These are phyloP conservation scores for Fusarium liriodendri DNA, from an alignment of 2,329 filamentous ascomycete genomes.

Conservation along the genomic window DNA sequence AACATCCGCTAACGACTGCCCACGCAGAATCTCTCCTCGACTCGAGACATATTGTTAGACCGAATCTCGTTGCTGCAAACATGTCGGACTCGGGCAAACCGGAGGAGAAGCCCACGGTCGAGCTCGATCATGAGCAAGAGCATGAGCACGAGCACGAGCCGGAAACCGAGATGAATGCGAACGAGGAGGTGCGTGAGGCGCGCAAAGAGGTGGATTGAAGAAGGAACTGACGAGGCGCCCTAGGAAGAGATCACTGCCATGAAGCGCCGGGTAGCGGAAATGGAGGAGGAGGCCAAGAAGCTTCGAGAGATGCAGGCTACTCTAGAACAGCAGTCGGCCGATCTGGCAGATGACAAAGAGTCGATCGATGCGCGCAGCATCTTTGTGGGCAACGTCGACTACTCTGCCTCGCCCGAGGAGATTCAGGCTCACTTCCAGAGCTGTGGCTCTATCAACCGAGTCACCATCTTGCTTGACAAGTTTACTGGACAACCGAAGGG, in stretches of 20 bases:
- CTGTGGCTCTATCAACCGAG: conserved; percentile 96
- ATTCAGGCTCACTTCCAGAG: conserved; percentile 97
- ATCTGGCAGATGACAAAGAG: conserved; percentile 91
- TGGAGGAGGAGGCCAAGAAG: conserved; percentile 90
- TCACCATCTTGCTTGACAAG: conserved; percentile 97
- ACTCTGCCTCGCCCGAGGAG: conserved; percentile 95
- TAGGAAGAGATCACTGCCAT: conserved; percentile 87
- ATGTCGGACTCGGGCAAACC: conserved; percentile 50
- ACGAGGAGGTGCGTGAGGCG: conserved; percentile 52
- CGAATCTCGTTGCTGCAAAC: conserved; percentile 9
- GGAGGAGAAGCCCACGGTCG: conserved; percentile 45
- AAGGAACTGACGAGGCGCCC: conserved; percentile 48
- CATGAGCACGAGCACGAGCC: conserved; percentile 47
- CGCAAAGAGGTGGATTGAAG: conserved; percentile 43
- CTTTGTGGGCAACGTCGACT: conserved; percentile 99
- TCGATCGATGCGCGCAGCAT: conserved; percentile 95
- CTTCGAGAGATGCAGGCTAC: conserved; percentile 87
- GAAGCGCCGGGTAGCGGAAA: conserved; percentile 88
- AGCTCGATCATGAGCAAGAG: conserved; percentile 45
- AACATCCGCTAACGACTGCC: conserved; percentile 19
- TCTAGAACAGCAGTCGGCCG: conserved; percentile 86
- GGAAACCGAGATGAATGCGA: conserved; percentile 46
- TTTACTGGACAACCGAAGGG: conserved; percentile 99
- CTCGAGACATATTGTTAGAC: background rate
- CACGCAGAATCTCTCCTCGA: conserved; percentile 7